Evolutionary conservation across 768 basidiomycete genomes (phyloP).

Genomic region (Lactarius pseudohatsudake): DNA sequence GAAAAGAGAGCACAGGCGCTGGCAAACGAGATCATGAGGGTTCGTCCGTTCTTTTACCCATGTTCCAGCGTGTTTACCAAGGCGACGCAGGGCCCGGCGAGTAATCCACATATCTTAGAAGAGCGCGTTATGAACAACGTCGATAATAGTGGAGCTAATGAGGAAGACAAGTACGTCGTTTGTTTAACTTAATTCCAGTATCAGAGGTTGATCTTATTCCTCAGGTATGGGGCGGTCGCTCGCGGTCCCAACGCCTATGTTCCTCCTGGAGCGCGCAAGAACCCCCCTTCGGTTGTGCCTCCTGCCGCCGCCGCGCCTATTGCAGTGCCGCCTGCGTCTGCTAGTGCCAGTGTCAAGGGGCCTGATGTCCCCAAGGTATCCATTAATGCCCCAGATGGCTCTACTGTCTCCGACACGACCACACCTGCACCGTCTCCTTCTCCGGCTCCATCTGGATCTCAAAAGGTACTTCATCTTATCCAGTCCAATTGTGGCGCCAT

Average conservation of each 20-base stretch:
- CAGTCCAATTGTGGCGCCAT: constrained; percentile 5
- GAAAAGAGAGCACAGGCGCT: constrained; percentile 85
- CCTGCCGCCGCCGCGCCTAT: constrained; percentile 27
- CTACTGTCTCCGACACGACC: constrained; percentile 41
- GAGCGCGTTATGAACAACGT: constrained; percentile 61
- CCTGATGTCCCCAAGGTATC: constrained; percentile 69
- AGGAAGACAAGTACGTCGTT: constrained; percentile 87
- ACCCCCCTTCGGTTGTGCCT: constrained; percentile 28
- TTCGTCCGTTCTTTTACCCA: constrained; percentile 40
- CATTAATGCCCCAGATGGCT: constrained; percentile 76
- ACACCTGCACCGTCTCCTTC: constrained; percentile 55
- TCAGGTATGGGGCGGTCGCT: constrained; percentile 89
- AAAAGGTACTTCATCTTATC: constrained; percentile 47
- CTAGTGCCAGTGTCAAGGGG: constrained; percentile 36
- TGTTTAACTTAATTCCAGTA: constrained; percentile 19
- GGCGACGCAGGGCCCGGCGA: constrained; percentile 50
- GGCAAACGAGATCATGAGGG: constrained; percentile 88
- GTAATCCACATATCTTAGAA: constrained; percentile 86
- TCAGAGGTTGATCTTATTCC: constrained; percentile 27
- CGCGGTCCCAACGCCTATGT: constrained; percentile 89
- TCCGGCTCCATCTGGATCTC: constrained; percentile 51
- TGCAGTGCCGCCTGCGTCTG: constrained; percentile 33
- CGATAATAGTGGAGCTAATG: constrained; percentile 74
- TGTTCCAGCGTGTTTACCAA: constrained; percentile 13
- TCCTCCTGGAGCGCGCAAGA: constrained; percentile 83